phyloP scores from a whole-genome alignment of 768 basidiomycete genomes.

The Hemileccinum impolitum region DNA sequence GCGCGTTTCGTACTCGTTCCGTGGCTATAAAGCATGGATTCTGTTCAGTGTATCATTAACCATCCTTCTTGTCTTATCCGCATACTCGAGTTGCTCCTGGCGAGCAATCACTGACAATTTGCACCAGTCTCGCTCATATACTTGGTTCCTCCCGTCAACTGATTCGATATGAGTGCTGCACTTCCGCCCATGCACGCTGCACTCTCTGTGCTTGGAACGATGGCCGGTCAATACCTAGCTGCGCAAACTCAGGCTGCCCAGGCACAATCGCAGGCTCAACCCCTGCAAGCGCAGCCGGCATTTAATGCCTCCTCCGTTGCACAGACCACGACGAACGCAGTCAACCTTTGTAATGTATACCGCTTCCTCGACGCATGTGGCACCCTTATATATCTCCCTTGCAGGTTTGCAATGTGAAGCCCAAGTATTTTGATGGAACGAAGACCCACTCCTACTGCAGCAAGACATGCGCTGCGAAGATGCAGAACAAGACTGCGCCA shows the following conservation, averaged over 20 bases:
- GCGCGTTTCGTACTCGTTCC: conserved; percentile 8
- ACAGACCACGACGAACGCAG: conserved; percentile 25
- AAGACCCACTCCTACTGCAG: conserved; percentile 58
- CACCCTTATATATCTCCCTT: conserved; percentile 2
- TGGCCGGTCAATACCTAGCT: conserved; percentile 36
- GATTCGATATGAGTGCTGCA: conserved; percentile 25
- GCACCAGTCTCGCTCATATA: conserved; percentile 5
- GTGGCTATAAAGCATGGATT: conserved; percentile 26
- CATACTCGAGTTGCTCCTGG: conserved; percentile 27
- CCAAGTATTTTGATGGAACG: conserved; percentile 53
- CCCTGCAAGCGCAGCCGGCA: conserved; percentile 22
- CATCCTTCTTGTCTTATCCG: conserved; percentile 46
- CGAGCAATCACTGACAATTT: conserved; percentile 19
- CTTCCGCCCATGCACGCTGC: conserved; percentile 36
- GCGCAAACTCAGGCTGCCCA: conserved; percentile 22
- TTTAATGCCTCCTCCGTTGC: conserved; percentile 6
- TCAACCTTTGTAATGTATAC: conserved; percentile 51
- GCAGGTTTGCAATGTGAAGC: conserved; percentile 53
- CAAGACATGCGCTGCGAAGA: conserved; percentile 55
- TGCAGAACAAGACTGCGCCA: conserved; percentile 28
- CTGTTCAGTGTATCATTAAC: conserved; percentile 14
- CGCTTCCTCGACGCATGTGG: conserved; percentile 2
- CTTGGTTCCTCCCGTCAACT: conserved; percentile 3
- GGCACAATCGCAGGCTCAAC: conserved; percentile 26
- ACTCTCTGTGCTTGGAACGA: conserved; percentile 34